Evolutionary conservation across 768 basidiomycete species (phyloP).

Genomic region (Pisolithus tinctorius): DNA sequence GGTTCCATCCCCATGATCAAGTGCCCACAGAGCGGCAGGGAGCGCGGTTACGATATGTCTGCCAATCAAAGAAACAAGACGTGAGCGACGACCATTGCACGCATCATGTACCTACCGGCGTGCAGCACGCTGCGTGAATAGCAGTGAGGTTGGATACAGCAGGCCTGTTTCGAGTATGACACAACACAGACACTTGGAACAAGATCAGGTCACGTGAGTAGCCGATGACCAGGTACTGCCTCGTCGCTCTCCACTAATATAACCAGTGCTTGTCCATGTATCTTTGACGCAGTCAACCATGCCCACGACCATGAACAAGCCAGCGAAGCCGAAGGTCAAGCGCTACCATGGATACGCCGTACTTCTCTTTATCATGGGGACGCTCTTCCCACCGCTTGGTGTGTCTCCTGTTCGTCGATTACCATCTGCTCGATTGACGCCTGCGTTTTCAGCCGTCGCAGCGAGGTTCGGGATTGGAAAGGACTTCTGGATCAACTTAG

Average conservation of each 20-base stretch:
- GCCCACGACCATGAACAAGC: slow-evolving; percentile 41
- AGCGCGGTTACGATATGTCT: background rate
- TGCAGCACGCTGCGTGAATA: background rate
- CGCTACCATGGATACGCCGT: slow-evolving; percentile 77
- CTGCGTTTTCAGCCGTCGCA: slow-evolving; percentile 63
- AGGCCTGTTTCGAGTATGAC: background rate
- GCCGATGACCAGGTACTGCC: background rate
- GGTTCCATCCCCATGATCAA: slow-evolving; percentile 32
- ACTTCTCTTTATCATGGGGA: slow-evolving; percentile 81
- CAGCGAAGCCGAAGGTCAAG: slow-evolving; percentile 50
- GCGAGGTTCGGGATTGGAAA: slow-evolving; percentile 86
- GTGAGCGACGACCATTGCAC: background rate
- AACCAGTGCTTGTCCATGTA: slow-evolving; percentile 2
- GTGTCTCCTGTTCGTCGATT: slow-evolving; percentile 10
- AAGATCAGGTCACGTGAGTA: background rate
- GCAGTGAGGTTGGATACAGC: background rate
- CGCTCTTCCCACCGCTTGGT: slow-evolving; percentile 90
- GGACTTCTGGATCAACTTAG: slow-evolving; percentile 87
- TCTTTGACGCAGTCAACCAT: slow-evolving; percentile 11
- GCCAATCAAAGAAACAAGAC: background rate
- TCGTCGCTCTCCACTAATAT: background rate
- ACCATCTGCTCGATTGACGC: background rate
- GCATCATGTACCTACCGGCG: background rate
- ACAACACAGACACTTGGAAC: background rate
- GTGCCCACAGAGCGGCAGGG: background rate